Base-by-base conservation (phyloP, 2,329 filamentous ascomycete genomes). In the Epichloe festucae region DNA sequence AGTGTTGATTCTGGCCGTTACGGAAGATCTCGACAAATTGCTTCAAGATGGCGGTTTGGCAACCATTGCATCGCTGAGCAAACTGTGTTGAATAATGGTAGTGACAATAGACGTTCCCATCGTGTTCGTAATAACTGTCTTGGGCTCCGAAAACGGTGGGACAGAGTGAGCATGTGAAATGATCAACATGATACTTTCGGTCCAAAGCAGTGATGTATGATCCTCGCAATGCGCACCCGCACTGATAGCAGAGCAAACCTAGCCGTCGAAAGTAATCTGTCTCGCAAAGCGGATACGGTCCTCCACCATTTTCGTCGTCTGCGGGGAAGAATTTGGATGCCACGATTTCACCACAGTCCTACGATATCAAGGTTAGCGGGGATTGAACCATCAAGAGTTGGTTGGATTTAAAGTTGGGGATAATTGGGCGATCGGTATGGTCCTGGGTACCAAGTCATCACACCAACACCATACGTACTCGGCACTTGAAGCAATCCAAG, bases 11-110 rank as follows among this genome's bases (percentile, higher is more conserved):
- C 65, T 95, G 87, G 2, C 91, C 91, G 67, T 97, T 97, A 60
- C 93, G 85, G 70, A 90, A 98, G 55, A 98, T 97, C 68, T 98
- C 93, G 55, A 98, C 93, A 66, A 98, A 98, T 67, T 98, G 93
- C 72, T 98, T 98, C 43, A 98, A 75, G 56, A 98, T 98, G 49
- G 93, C 89, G 3, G 91, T 96, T 63, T 95, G 89, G 63, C 93
- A 98, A 57, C 93, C 93, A 66, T 95, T 95, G 67, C 93, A 98
- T 52, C 89, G 80, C 65, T 97, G 91, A 38, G 93, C 93, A 65
- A 96, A 97, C 63, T 89, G 89, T 15, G 93, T 98, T 12, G 91
- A 97, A 68, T 98, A 98, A 69, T 98, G 93, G 66, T 94, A 98
- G 67, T 98, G 93, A 67, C 93, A 98, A 68, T 95, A 98, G 27